Conservation (phyloP, 106 monocot genomes). For the Phalaenopsis equestris region DNA sequence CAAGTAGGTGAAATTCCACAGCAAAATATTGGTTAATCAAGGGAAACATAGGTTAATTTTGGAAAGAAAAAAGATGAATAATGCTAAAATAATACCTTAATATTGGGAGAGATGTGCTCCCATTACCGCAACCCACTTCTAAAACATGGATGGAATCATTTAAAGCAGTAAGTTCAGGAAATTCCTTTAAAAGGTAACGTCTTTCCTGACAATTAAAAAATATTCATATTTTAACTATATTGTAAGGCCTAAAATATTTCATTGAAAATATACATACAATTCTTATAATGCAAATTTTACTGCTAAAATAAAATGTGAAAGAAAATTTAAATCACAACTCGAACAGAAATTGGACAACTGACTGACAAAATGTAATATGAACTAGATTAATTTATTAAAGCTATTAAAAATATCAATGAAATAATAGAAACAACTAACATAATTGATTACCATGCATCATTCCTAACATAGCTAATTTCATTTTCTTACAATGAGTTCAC, state of each 20-base stretch:
- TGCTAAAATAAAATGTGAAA: too few species aligned
- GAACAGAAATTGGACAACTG: too few species aligned
- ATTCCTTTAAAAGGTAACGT: slow-evolving; percentile 87
- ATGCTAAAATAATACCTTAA: slow-evolving; percentile 41
- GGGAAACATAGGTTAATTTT: neutral
- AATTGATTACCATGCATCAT: too few species aligned
- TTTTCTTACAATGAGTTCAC: too few species aligned
- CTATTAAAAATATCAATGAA: too few species aligned
- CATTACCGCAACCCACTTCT: slow-evolving; percentile 96
- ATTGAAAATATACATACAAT: neutral
- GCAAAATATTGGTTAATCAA: neutral
- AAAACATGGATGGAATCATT: slow-evolving; percentile 37
- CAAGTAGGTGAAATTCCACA: neutral
- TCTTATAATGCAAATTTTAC: too few species aligned
- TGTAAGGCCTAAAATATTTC: neutral
- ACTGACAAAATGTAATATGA: too few species aligned
- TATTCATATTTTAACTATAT: neutral
- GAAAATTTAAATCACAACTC: too few species aligned
- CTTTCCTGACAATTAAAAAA: slow-evolving; percentile 54
- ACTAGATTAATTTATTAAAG: too few species aligned
- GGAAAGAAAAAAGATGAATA: neutral
- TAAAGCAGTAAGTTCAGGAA: slow-evolving; percentile 47
- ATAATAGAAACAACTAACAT: too few species aligned
- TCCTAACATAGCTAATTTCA: too few species aligned
- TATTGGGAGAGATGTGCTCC: slow-evolving; percentile 85